These are phyloP conservation scores for Hemileia vastatrix DNA, from an alignment of 1,284 basidiomycete species.

Conservation along the genomic window DNA sequence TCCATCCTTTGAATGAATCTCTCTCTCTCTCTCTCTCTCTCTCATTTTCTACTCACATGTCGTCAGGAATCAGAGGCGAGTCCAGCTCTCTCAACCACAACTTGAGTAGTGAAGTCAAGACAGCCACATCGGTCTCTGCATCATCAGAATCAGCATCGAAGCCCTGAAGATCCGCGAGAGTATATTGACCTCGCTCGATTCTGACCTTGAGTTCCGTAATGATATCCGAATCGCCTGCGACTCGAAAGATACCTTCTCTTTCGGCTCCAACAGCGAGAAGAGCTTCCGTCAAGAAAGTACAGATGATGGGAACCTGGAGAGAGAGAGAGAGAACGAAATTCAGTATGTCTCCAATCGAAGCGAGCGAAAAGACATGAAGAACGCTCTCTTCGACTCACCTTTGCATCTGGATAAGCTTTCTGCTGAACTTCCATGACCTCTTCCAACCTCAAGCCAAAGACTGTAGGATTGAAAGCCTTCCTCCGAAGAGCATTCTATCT, in stretches of 20 bases:
- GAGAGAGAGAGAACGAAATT: neutral
- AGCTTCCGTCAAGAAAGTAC: slow-evolving; percentile 80
- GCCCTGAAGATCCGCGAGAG: slow-evolving; percentile 54
- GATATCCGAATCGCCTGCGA: slow-evolving; percentile 73
- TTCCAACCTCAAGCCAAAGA: slow-evolving; percentile 77
- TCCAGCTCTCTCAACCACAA: slow-evolving; percentile 81
- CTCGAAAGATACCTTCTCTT: slow-evolving; percentile 78
- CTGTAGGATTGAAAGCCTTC: slow-evolving; percentile 84
- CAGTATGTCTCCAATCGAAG: neutral
- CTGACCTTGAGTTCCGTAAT: slow-evolving; percentile 74
- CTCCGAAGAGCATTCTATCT: slow-evolving; percentile 78
- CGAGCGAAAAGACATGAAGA: neutral
- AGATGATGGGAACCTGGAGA: slow-evolving; percentile 83
- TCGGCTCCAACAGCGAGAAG: slow-evolving; percentile 76
- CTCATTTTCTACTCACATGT: slow-evolving; percentile 65
- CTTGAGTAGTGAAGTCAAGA: slow-evolving; percentile 76
- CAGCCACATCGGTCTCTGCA: too few relatives aligned
- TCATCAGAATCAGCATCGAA: slow-evolving; percentile 57
- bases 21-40: too few relatives aligned
- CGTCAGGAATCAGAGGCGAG: slow-evolving; percentile 70
- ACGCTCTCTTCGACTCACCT: slow-evolving; percentile 51
- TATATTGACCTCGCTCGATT: slow-evolving; percentile 82
- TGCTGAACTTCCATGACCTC: slow-evolving; percentile 71
- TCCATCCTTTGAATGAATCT: too few relatives aligned
- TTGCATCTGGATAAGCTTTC: slow-evolving; percentile 67